Conservation (phyloP, 495 filamentous ascomycete species). For the Cairneyella variabilis region DNA sequence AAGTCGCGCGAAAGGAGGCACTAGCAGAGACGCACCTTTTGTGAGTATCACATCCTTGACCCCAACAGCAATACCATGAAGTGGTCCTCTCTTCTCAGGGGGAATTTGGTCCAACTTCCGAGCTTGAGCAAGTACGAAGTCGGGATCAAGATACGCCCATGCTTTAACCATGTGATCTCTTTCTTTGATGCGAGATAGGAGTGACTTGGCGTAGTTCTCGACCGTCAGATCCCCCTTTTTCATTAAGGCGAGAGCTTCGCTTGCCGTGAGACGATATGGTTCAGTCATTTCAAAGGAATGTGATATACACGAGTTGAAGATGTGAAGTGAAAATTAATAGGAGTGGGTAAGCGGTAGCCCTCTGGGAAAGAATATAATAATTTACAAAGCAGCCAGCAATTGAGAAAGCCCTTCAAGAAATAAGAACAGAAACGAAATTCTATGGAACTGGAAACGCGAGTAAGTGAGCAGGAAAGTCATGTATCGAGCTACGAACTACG, state of each 20-base stretch:
- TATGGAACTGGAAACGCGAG: neutral
- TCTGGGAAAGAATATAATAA: neutral
- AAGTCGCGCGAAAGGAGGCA: neutral
- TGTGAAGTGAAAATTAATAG: neutral
- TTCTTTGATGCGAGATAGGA: constrained; percentile 44
- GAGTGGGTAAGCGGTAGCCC: neutral
- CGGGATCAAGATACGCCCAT: constrained; percentile 46
- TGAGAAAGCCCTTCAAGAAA: neutral
- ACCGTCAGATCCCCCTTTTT: constrained; percentile 37
- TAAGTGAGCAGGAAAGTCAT: too few relatives aligned
- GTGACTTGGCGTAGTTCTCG: constrained; percentile 47
- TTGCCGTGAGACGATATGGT: constrained; percentile 36
- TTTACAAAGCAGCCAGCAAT: neutral
- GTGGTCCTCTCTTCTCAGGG: constrained; percentile 39
- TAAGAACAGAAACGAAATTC: too few relatives aligned
- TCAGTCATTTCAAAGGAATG: constrained; percentile 24
- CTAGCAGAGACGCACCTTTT: constrained; percentile 33
- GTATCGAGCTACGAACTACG: too few relatives aligned
- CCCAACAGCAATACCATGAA: constrained; percentile 51
- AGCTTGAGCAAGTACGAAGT: constrained; percentile 45
- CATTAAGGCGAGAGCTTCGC: constrained; percentile 32
- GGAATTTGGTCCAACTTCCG: constrained; percentile 46
- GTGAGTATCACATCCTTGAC: constrained; percentile 59
- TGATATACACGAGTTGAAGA: neutral
- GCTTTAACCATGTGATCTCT: constrained; percentile 47